A percentile compares a stretch with the other conserved stretches of the same genome.
These are phyloP conservation scores for Rhizophagus prolifer DNA, from an alignment of 192 early-diverging fungal genomes.

Conservation along the genomic window DNA sequence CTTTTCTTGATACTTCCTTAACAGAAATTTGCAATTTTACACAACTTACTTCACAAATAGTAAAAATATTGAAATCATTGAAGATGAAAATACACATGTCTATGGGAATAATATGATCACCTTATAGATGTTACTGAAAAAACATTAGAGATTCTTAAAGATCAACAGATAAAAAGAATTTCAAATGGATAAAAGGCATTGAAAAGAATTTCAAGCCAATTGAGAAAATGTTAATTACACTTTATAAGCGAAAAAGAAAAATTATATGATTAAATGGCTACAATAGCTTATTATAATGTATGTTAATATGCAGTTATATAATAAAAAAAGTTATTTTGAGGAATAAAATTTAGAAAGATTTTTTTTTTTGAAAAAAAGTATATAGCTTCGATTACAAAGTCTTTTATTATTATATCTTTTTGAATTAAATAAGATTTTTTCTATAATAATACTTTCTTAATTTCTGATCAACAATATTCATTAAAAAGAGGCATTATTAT, in stretches of 20 bases:
- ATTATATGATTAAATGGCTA: not conserved
- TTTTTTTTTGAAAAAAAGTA: too few relatives aligned
- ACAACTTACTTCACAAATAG: not conserved
- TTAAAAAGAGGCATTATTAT: too few relatives aligned
- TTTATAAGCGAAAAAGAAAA: not conserved
- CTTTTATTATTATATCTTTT: too few relatives aligned
- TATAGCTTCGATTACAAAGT: too few relatives aligned
- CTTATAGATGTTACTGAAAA: not conserved
- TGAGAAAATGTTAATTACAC: not conserved
- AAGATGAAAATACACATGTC: not conserved
- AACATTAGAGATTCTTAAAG: not conserved
- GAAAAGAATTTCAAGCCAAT: constrained; percentile 11
- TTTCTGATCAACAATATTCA: too few relatives aligned
- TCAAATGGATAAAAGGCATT: not conserved
- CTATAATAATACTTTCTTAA: too few relatives aligned
- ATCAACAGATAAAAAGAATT: not conserved
- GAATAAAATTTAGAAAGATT: too few relatives aligned
- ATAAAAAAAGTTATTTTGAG: too few relatives aligned
- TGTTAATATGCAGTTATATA: too few relatives aligned
- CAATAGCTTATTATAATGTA: too few relatives aligned
- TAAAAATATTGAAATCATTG: not conserved
- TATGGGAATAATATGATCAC: not conserved
- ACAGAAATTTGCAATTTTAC: not conserved
- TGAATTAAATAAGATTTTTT: too few relatives aligned
- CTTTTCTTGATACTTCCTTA: constrained; percentile 5